phyloP scores from a whole-genome alignment of 228 moss, liverwort and hornwort genomes.

The Sphagnum magellanicum region DNA sequence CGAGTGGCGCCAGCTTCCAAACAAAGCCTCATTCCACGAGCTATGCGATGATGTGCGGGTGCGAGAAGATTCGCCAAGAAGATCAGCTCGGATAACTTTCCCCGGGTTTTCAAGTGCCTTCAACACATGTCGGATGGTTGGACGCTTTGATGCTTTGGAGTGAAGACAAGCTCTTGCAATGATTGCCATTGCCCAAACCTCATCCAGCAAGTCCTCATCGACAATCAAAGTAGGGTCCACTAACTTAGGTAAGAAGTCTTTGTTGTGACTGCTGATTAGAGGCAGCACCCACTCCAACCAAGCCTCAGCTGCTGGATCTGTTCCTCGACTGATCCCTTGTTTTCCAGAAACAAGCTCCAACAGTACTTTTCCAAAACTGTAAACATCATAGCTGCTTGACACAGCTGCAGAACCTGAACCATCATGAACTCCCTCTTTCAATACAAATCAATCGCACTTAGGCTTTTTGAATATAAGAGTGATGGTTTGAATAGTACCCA shows the following conservation, averaged over 20 bases:
- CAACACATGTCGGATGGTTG: conserved; percentile 83
- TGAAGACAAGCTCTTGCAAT: conserved; percentile 88
- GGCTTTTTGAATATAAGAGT: background rate
- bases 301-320: conserved; percentile 69
- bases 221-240: conserved; percentile 92
- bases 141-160: conserved; percentile 78
- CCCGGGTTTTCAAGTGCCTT: conserved; percentile 94
- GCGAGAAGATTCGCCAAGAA: conserved; percentile 69
- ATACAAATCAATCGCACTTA: no score
- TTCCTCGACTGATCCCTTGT: conserved; percentile 70
- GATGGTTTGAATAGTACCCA: background rate
- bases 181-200: conserved; percentile 98
- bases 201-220: conserved; percentile 88
- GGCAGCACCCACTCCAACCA: conserved; percentile 99
- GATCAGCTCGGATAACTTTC: conserved; percentile 89
- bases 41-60: conserved; percentile 70
- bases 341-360: conserved; percentile 94
- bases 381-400: conserved; percentile 63
- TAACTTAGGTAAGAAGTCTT: conserved; percentile 76
- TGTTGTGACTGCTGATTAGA: conserved; percentile 77
- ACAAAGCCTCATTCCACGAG: conserved; percentile 92
- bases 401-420: conserved; percentile 63
- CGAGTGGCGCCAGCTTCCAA: conserved; percentile 82
- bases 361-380: conserved; percentile 89
- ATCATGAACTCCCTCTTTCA: background rate